A percentile compares a stretch with the other conserved stretches of the same genome.
These are phyloP conservation scores for Kodamaea jinghongensis DNA, from an alignment of 805 yeast species.

Conservation along the genomic window DNA sequence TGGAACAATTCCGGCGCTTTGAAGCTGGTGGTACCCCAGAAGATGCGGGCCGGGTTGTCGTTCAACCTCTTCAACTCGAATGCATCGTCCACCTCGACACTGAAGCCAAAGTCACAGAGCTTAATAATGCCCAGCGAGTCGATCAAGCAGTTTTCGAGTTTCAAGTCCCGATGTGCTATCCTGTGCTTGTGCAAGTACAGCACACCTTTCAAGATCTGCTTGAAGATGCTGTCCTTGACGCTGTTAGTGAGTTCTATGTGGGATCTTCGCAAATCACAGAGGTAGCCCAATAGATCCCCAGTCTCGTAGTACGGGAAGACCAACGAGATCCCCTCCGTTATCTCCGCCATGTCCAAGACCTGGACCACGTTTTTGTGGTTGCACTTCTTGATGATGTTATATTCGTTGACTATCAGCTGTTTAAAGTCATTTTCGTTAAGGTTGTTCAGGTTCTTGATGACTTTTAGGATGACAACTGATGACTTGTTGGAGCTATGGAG, in stretches of 20 bases:
- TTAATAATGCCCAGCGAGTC: constrained; percentile 44
- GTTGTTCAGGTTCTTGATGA: constrained; percentile 21
- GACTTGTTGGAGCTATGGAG: constrained; percentile 18
- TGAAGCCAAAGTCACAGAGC: constrained; percentile 52
- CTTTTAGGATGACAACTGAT: constrained; percentile 28
- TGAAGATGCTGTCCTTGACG: constrained; percentile 46
- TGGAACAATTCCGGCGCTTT: constrained; percentile 52
- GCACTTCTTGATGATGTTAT: constrained; percentile 25
- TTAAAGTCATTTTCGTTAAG: constrained; percentile 17
- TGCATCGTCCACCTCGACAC: constrained; percentile 28
- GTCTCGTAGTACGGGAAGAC: constrained; percentile 41
- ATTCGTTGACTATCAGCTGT: constrained; percentile 20
- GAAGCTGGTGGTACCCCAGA: constrained; percentile 51
- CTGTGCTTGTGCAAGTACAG: constrained; percentile 40
- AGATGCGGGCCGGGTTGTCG: constrained; percentile 20
- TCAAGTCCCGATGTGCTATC: constrained; percentile 51
- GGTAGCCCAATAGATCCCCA: constrained; percentile 47
- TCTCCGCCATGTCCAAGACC: constrained; percentile 24
- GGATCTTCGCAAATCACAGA: constrained; percentile 38
- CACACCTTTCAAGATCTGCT: constrained; percentile 45
- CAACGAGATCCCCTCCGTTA: constrained; percentile 27
- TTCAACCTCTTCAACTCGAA: constrained; percentile 16
- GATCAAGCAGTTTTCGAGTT: constrained; percentile 53
- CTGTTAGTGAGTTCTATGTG: constrained; percentile 29
- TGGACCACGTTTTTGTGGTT: constrained; percentile 28